A percentile compares a stretch with the other conserved stretches of the same genome.
phyloP scores from a whole-genome alignment of 2,329 filamentous ascomycete species.

The Monilinia aucupariae region DNA sequence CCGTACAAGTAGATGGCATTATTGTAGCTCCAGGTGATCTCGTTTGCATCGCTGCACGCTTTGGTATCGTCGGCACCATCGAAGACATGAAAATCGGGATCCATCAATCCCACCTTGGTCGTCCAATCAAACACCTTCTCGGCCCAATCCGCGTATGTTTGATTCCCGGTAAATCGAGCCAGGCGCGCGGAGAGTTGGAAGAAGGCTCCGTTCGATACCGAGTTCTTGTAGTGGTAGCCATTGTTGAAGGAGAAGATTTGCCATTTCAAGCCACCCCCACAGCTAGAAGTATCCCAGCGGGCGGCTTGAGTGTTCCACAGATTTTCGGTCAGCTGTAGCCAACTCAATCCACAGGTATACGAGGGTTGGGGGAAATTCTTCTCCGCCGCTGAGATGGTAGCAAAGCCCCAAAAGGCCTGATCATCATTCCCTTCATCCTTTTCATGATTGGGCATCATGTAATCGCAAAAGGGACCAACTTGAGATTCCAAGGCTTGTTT shows the following conservation, averaged over 20 bases:
- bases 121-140: constrained; percentile 63
- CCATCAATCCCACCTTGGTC: constrained; percentile 50
- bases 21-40: constrained; percentile 59
- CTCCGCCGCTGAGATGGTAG: constrained; percentile 63
- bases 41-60: constrained; percentile 50
- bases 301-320: constrained; percentile 65
- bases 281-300: constrained; percentile 66
- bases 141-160: constrained; percentile 63
- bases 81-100: constrained; percentile 38
- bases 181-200: constrained; percentile 76
- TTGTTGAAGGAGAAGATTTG: constrained; percentile 75
- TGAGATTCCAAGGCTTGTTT: constrained; percentile 55
- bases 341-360: constrained; percentile 48
- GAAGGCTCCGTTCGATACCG: constrained; percentile 74
- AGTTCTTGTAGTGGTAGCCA: constrained; percentile 79
- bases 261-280: constrained; percentile 71
- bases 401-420: constrained; percentile 68
- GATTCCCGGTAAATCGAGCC: constrained; percentile 62
- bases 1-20: constrained; percentile 62
- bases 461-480: constrained; percentile 55
- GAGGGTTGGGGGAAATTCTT: constrained; percentile 59
- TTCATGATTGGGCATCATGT: constrained; percentile 51
- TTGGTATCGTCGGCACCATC: constrained; percentile 51
- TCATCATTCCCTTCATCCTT: constrained; percentile 69
- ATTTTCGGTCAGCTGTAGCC: constrained; percentile 62